A percentile compares a stretch with the other conserved stretches of the same genome.
Conservation (phyloP, 2,329 filamentous ascomycete species). For the Aschersonia sp. region DNA sequence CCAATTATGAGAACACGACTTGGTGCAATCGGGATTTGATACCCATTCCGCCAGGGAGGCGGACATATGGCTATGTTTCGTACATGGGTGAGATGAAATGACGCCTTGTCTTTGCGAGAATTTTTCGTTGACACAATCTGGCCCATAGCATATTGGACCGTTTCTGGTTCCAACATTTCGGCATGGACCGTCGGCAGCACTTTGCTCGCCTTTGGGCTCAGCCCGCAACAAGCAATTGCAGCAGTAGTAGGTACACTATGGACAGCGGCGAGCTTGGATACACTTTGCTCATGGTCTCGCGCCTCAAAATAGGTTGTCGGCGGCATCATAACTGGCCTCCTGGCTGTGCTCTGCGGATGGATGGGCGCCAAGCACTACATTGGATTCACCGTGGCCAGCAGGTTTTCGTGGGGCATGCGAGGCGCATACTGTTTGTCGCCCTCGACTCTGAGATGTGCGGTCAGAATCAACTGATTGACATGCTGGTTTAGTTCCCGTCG, state of each 20-base stretch:
- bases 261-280: too few species aligned
- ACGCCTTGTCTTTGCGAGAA: neutral
- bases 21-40: constrained; percentile 18
- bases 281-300: neutral
- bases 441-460: neutral
- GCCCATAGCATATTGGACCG: constrained; percentile 9
- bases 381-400: constrained; percentile 13
- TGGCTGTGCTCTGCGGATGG: constrained; percentile 10
- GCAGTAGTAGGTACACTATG: constrained; percentile 6
- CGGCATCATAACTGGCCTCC: constrained; percentile 7
- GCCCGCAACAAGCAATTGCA: constrained; percentile 12
- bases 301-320: constrained; percentile 6
- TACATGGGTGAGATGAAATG: constrained; percentile 8
- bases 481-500: constrained; percentile 10
- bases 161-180: constrained; percentile 11
- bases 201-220: constrained; percentile 11
- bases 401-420: constrained; percentile 32
- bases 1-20: constrained; percentile 14
- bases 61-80: constrained; percentile 12
- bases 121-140: neutral
- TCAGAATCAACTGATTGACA: neutral
- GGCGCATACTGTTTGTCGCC: constrained; percentile 22
- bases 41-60: constrained; percentile 12
- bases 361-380: constrained; percentile 11
- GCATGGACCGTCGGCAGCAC: constrained; percentile 12